Conservation (phyloP, 176 grass and related monocot species). For the Triticum timopheevii region DNA sequence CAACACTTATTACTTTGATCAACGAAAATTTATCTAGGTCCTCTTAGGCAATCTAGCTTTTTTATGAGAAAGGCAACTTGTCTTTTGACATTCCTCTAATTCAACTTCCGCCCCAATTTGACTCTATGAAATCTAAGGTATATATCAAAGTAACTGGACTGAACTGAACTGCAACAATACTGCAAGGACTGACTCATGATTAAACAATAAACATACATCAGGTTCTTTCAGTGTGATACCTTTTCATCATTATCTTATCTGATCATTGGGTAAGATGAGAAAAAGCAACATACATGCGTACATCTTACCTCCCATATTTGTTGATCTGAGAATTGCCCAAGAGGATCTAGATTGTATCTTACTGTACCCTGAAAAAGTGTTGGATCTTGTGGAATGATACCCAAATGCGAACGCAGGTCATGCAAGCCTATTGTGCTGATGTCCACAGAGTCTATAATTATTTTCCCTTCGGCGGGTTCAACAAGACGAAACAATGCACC, state of each 20-base stretch:
- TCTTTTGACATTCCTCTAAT: background rate
- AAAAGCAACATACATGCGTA: background rate
- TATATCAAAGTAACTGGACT: background rate
- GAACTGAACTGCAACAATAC: background rate
- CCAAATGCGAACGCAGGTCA: conserved; percentile 80
- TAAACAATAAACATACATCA: background rate
- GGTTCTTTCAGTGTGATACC: background rate
- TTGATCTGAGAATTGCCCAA: conserved; percentile 63
- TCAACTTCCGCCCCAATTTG: background rate
- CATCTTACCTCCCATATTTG: conserved; percentile 86
- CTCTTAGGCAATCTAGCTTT: background rate
- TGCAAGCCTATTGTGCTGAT: conserved; percentile 79
- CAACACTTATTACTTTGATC: background rate
- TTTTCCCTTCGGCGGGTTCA: conserved; percentile 77
- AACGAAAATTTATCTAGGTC: background rate
- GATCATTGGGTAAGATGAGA: background rate
- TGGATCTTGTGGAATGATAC: conserved; percentile 97
- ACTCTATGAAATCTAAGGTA: background rate
- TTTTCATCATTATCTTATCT: conserved; percentile 16
- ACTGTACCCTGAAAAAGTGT: conserved; percentile 90
- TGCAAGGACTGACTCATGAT: background rate
- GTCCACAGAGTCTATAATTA: conserved; percentile 73
- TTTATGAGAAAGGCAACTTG: background rate
- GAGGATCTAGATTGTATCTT: conserved; percentile 87
- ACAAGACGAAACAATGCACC: conserved; percentile 87